Evolutionary conservation across 345 rosid species (phyloP).

Genomic region (Boechera retrofracta): DNA sequence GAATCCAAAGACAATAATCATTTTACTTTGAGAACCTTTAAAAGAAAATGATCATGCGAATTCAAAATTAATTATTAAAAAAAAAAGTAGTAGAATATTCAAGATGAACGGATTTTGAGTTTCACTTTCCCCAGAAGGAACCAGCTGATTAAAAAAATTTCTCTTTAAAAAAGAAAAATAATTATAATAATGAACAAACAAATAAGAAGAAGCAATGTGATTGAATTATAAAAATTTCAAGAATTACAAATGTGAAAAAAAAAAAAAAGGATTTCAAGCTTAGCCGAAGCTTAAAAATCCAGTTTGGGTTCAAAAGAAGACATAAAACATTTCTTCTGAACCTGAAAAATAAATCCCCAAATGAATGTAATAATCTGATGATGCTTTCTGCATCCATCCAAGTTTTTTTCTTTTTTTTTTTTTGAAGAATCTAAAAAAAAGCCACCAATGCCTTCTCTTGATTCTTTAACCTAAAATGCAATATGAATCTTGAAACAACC

Average conservation of each 20-base stretch:
- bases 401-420: neutral
- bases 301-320: conserved; percentile 44
- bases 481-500: conserved; percentile 29
- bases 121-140: neutral
- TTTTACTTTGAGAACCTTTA: conserved; percentile 26
- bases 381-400: conserved; percentile 46
- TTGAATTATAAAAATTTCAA: conserved; percentile 32
- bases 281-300: conserved; percentile 45
- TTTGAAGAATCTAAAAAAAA: conserved; percentile 29
- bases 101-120: neutral
- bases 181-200: neutral
- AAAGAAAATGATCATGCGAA: conserved; percentile 31
- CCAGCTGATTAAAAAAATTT: neutral
- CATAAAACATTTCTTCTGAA: conserved; percentile 47
- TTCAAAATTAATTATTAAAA: neutral
- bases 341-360: conserved; percentile 37
- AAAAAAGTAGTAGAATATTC: neutral
- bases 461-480: conserved; percentile 43
- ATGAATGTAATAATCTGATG: conserved; percentile 34
- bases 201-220: conserved; percentile 29
- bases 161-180: too few species aligned
- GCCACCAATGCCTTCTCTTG: conserved; percentile 40
- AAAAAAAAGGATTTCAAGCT: conserved; percentile 31
- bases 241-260: conserved; percentile 38
- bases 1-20: conserved; percentile 50